These are phyloP conservation scores for Kwoniella bestiolae DNA, from an alignment of 768 basidiomycete genomes.

Conservation along the genomic window DNA sequence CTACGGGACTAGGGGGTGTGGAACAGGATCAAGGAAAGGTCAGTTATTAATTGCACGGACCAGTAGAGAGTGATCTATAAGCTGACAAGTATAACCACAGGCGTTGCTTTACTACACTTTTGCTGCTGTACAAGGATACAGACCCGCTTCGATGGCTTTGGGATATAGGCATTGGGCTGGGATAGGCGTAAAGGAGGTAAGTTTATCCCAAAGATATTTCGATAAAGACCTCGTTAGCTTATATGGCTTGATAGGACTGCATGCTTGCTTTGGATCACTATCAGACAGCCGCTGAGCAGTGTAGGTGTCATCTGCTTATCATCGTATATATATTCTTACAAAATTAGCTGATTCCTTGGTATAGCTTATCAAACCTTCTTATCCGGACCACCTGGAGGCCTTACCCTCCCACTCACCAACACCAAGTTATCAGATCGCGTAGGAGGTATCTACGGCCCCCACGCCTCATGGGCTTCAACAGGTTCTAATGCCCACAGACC, in stretches of 20 bases:
- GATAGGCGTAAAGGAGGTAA: slow-evolving; percentile 77
- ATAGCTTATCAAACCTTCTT: slow-evolving; percentile 76
- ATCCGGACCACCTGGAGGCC: slow-evolving; percentile 88
- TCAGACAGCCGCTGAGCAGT: slow-evolving; percentile 81
- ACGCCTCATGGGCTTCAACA: slow-evolving; percentile 90
- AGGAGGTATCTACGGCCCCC: slow-evolving; percentile 93
- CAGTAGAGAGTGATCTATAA: too few relatives aligned
- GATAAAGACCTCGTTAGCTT: slow-evolving; percentile 6
- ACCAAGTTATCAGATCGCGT: slow-evolving; percentile 83
- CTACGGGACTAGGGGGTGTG: slow-evolving; percentile 69
- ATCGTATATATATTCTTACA: background rate
- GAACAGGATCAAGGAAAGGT: slow-evolving; percentile 60
- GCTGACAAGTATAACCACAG: slow-evolving; percentile 41
- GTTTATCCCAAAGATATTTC: background rate
- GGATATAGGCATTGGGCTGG: slow-evolving; percentile 96
- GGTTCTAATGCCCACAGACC: slow-evolving; percentile 72
- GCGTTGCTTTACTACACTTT: slow-evolving; percentile 94
- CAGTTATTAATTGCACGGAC: slow-evolving; percentile 11
- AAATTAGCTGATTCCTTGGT: background rate
- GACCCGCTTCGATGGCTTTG: slow-evolving; percentile 87
- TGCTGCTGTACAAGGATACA: slow-evolving; percentile 82
- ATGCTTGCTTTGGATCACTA: slow-evolving; percentile 84
- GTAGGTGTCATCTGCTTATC: slow-evolving; percentile 58
- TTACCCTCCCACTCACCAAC: slow-evolving; percentile 77
- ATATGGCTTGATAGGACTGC: slow-evolving; percentile 63